Evolutionary conservation across 768 basidiomycete species (phyloP).

Genomic region (Hysterangium stoloniferum): DNA sequence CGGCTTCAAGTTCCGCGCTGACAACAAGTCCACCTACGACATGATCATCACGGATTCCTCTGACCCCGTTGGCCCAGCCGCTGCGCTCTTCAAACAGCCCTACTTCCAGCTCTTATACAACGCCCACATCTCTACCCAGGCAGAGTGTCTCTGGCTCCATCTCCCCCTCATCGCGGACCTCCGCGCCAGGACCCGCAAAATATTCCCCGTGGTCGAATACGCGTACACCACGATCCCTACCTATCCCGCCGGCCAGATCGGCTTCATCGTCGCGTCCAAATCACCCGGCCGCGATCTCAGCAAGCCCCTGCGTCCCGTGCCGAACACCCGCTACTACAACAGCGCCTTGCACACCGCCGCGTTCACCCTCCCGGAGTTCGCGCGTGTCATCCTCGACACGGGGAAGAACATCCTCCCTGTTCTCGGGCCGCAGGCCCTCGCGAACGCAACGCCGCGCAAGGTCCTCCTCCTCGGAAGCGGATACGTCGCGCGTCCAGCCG

Average conservation of each 20-base stretch:
- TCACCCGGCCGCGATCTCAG: slow-evolving; percentile 57
- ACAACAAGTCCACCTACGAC: slow-evolving; percentile 84
- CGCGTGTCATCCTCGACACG: slow-evolving; percentile 63
- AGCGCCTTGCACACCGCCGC: slow-evolving; percentile 69
- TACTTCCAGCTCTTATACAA: slow-evolving; percentile 94
- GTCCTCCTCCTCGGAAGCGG: slow-evolving; percentile 91
- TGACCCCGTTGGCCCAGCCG: slow-evolving; percentile 94
- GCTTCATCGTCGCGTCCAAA: slow-evolving; percentile 86
- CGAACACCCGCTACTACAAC: slow-evolving; percentile 79
- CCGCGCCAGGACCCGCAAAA: slow-evolving; percentile 51
- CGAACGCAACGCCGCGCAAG: too few species aligned
- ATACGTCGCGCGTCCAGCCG: slow-evolving; percentile 93
- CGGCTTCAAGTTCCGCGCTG: slow-evolving; percentile 92
- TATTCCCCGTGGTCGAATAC: slow-evolving; percentile 83
- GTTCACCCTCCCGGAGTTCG: slow-evolving; percentile 93
- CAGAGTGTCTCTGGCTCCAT: slow-evolving; percentile 93
- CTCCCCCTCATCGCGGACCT: slow-evolving; percentile 78
- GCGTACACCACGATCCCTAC: slow-evolving; percentile 96
- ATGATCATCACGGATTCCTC: slow-evolving; percentile 99
- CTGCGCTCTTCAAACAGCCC: slow-evolving; percentile 89
- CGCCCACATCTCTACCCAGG: slow-evolving; percentile 92
- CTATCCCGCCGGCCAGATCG: slow-evolving; percentile 97
- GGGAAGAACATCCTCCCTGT: slow-evolving; percentile 62
- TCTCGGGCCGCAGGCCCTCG: slow-evolving; percentile 63
- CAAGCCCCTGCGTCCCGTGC: slow-evolving; percentile 64